Base-by-base conservation (phyloP, 306 rosid genomes). In the Astragalus glycyphyllos region DNA sequence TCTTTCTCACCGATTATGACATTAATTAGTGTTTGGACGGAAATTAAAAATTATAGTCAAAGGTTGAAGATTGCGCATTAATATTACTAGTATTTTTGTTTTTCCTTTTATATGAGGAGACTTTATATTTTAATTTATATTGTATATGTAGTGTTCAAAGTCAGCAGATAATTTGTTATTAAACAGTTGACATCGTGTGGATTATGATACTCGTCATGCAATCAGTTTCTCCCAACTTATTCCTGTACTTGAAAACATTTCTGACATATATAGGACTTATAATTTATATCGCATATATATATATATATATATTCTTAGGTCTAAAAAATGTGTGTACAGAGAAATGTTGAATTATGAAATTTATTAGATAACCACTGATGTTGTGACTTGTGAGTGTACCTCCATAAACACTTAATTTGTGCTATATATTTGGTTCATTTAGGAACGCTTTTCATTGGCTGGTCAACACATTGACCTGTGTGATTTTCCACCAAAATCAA, bases 11-110 rank as follows among this genome's bases (percentile, higher is more conserved):
- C 51, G 23, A 56, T 68, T 16, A 3, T 40, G 23, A 1, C 42
- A 42, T 54, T 41, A 65, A 51, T 16, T 61, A 56, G 42, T 74
- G 5, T 12, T 66, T 73, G 80, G 82, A 5, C 75, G 73, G 76
- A 69, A 35, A 50, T 58, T 58, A 49, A 74, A 77, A 14, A 70
- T 68, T 45, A 7, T 58, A 13, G 78, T 78, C 83, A 65, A 79
- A 58, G 13, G 17, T 64, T 51, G 72, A 79, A 64, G 44, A 64
- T 69, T 50, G 45, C 56, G n/a, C 34, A 60, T 58, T 20, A 26
- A 26, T 26, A 26, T 26, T 26, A 26, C 3, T 76, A 41, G 20
- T 68, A 7, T 47, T 38, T 12, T 34, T 9, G 6, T 8, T 15
- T 38, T 53, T 41, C 35, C 26, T 16, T 73, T 51, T 59, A 20